Conservation (phyloP, 2,329 filamentous ascomycete genomes). For the Aspergillus fischeri region DNA sequence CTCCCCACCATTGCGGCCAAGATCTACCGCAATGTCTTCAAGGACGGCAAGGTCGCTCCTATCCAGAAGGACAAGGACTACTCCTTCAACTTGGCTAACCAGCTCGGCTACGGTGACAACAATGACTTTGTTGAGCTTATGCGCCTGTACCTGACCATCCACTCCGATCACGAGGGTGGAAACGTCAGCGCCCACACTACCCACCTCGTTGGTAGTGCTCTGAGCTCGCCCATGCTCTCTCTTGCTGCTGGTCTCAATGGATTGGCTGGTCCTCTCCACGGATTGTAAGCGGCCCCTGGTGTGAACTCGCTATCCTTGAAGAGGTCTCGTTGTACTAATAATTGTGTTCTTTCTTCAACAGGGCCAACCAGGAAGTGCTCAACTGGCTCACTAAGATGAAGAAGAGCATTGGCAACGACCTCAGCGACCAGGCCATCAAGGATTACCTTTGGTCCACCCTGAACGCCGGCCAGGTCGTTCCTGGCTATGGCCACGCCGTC, state of each 20-base stretch:
- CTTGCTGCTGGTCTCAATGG: slow-evolving; percentile 95
- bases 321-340: slow-evolving; percentile 6
- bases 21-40: slow-evolving; percentile 99
- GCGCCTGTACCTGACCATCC: slow-evolving; percentile 98
- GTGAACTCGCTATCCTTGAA: not conserved
- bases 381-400: slow-evolving; percentile 99
- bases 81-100: slow-evolving; percentile 98
- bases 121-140: slow-evolving; percentile 96
- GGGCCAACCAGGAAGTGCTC: slow-evolving; percentile 97
- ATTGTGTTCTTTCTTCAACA: slow-evolving; percentile 18
- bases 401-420: slow-evolving; percentile 85
- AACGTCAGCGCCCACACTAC: slow-evolving; percentile 99
- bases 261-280: slow-evolving; percentile 96
- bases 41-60: slow-evolving; percentile 95
- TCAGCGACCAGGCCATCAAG: slow-evolving; percentile 93
- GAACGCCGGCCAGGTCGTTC: slow-evolving; percentile 91
- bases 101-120: slow-evolving; percentile 95
- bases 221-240: slow-evolving; percentile 96
- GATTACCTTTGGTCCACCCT: slow-evolving; percentile 98
- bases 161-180: slow-evolving; percentile 99
- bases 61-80: slow-evolving; percentile 99
- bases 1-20: slow-evolving; percentile 94
- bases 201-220: slow-evolving; percentile 91
- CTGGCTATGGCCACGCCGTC: slow-evolving; percentile 97
- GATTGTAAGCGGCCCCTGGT: slow-evolving; percentile 52